Evolutionary conservation across 805 yeast genomes (phyloP), one percentile per base, ranked within the genome.

Genomic region (Barnettozyma sucrosica): DNA sequence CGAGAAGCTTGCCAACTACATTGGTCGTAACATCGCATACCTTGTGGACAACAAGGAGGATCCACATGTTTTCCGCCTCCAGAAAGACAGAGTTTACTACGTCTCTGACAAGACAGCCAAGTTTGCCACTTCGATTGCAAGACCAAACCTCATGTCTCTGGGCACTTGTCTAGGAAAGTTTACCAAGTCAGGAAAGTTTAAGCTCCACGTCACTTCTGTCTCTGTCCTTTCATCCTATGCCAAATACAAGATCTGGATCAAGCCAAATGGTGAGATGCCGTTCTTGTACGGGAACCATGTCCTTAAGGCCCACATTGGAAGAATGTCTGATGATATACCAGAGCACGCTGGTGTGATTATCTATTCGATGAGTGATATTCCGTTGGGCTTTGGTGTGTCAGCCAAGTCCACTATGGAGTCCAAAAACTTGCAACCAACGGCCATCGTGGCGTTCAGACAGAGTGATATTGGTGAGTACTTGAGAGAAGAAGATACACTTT

Each of bases 231-330:
- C 96, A 2, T 84, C 87, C 58, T 83, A 84, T 64, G 97, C 99
- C 43, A 87, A 86, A 66, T 89, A 83, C 71, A 93, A 92, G 69
- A 74, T 93, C 36, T 93, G 99, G 99, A 88, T 93, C 68, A 93
- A 93, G 67, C 82, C 81, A 44, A 93, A 93, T 63, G 99, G 99
- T 59, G 99, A 93, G 68, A 93, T 93, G 99, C 98, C 99, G 13
- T 93, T 85, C 65, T 70, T 93, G 55, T 93, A 93, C 59, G 99
- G 99, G 33, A 93, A 93, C 71, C 96, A 93, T 66, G 92, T 92
- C 24, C 74, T 93, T 57, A 93, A 93, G 65, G 99, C 99, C 5
- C 99, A 93, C 64, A 76, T 93, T 48, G 99, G 99, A 32, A 84
- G 89, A 59, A 89, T 93, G 86, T 85, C 95, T 47, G 99, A 93